Evolutionary conservation across 352 stramenopile genomes (phyloP).

Genomic region (Pythium phragmiticola): DNA sequence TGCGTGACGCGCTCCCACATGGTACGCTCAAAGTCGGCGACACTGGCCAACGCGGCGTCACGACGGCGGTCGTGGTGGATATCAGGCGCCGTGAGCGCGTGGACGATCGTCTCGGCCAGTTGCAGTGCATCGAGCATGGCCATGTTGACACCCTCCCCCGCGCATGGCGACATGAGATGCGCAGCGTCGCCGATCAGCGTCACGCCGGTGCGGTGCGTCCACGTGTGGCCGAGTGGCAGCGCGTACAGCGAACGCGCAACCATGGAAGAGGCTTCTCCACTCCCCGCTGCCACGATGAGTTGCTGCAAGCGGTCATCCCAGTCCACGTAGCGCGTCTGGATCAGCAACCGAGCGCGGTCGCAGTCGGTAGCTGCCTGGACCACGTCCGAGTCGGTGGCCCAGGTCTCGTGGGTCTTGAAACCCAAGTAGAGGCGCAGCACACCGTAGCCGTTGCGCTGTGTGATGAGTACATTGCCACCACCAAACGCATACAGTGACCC

Average conservation of each 20-base stretch:
- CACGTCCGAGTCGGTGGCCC: constrained; percentile 10
- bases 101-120: constrained; percentile 14
- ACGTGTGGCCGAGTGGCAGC: constrained; percentile 17
- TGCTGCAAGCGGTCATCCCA: constrained; percentile 13
- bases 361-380: not conserved
- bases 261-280: not conserved
- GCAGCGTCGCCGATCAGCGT: constrained; percentile 35
- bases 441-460: constrained; percentile 27
- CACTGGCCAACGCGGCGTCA: not conserved
- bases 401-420: constrained; percentile 12
- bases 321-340: constrained; percentile 18
- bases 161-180: constrained; percentile 39
- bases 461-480: constrained; percentile 18
- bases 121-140: constrained; percentile 30
- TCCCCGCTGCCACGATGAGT: constrained; percentile 11
- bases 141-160: constrained; percentile 34
- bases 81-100: not conserved
- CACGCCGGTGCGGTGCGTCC: constrained; percentile 19
- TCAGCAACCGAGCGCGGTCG: constrained; percentile 9
- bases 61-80: not conserved
- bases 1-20: constrained; percentile 18
- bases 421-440: constrained; percentile 27
- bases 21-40: constrained; percentile 14
- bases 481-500: constrained; percentile 23
- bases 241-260: constrained; percentile 15